Conservation (phyloP, 129 eudicot genomes). For the Centella asiatica region DNA sequence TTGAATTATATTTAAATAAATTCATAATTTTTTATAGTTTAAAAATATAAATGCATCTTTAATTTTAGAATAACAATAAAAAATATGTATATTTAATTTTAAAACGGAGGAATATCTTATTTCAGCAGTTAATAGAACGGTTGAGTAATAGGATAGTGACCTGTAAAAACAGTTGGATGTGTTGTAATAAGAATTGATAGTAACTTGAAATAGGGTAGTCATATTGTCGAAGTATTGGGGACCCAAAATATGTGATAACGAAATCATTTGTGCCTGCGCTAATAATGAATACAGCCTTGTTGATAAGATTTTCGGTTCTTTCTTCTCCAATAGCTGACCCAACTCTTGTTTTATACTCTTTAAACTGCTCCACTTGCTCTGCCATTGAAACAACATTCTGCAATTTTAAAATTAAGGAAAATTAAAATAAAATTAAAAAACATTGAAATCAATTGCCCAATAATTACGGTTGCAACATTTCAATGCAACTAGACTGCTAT, state of each 20-base stretch:
- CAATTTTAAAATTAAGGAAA: not conserved
- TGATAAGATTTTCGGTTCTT: constrained; percentile 23
- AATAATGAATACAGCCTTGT: constrained; percentile 31
- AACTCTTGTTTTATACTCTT: constrained; percentile 48
- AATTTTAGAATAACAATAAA: no score
- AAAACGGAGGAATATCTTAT: no score
- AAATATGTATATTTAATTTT: no score
- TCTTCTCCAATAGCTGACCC: constrained; percentile 43
- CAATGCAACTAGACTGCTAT: no score
- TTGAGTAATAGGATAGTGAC: constrained; percentile 2
- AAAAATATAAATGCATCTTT: no score
- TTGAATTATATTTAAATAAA: no score
- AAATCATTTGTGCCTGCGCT: constrained; percentile 81
- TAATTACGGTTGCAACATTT: no score
- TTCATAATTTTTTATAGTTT: no score
- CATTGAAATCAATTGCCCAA: no score
- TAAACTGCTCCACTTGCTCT: constrained; percentile 56
- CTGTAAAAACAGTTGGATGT: constrained; percentile 35
- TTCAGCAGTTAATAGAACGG: no score
- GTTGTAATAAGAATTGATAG: constrained; percentile 36
- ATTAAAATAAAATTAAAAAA: no score
- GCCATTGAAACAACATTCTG: constrained; percentile 55
- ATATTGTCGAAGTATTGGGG: constrained; percentile 19
- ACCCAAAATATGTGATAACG: constrained; percentile 40
- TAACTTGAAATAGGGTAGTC: constrained; percentile 23